These are phyloP conservation scores for Phytophthora foliorum DNA, from an alignment of 352 stramenopile species.

Conservation along the genomic window DNA sequence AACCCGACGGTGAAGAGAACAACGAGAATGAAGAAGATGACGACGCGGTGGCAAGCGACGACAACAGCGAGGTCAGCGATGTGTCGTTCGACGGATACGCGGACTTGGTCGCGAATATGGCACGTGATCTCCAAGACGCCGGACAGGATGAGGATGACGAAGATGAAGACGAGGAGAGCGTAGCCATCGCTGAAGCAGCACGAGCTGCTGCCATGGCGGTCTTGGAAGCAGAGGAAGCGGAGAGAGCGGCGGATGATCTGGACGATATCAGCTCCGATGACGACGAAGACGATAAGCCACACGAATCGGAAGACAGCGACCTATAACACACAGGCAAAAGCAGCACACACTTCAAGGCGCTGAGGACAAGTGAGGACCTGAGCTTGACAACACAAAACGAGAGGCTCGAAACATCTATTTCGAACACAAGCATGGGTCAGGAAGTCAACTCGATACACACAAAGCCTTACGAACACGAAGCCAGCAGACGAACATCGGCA, in stretches of 20 bases:
- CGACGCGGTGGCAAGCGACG: slow-evolving; percentile 28
- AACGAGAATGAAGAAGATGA: slow-evolving; percentile 12
- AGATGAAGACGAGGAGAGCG: slow-evolving; percentile 33
- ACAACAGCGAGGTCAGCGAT: slow-evolving; percentile 86
- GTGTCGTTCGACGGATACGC: slow-evolving; percentile 75
- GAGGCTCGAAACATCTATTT: slow-evolving; percentile 47
- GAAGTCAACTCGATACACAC: slow-evolving; percentile 19
- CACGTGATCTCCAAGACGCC: neutral
- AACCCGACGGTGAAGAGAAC: slow-evolving; percentile 25
- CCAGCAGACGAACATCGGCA: slow-evolving; percentile 7
- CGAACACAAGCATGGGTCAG: slow-evolving; percentile 35
- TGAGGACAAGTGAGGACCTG: slow-evolving; percentile 10
- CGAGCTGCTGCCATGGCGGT: slow-evolving; percentile 42
- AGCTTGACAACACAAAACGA: slow-evolving; percentile 12
- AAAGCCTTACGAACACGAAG: slow-evolving; percentile 16
- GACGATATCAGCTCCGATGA: slow-evolving; percentile 62
- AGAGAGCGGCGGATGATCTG: slow-evolving; percentile 32
- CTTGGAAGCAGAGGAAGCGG: slow-evolving; percentile 40
- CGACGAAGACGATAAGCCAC: slow-evolving; percentile 32
- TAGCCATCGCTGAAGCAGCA: slow-evolving; percentile 27
- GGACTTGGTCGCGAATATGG: slow-evolving; percentile 55
- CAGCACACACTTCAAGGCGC: neutral
- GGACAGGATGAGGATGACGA: slow-evolving; percentile 34
- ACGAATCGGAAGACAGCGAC: slow-evolving; percentile 72
- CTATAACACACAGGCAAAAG: slow-evolving; percentile 49